Conservation (phyloP, 805 yeast species). For the Yarrowia sp. region DNA sequence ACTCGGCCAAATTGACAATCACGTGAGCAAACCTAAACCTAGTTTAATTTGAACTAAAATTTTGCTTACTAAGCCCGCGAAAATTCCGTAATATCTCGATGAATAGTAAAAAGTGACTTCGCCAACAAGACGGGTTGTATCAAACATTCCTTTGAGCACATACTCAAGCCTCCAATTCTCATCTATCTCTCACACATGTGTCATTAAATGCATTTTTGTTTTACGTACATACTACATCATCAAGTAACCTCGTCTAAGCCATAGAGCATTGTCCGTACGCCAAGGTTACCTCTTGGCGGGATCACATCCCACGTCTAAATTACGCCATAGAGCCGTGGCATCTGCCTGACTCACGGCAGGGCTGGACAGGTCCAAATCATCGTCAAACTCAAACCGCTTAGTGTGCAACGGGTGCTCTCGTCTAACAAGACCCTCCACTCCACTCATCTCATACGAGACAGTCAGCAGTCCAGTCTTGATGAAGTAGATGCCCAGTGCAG, state of each 20-base stretch:
- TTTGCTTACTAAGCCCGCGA: neutral
- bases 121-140: too few relatives aligned
- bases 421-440: conserved; percentile 5
- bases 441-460: conserved; percentile 16
- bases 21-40: neutral
- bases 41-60: neutral
- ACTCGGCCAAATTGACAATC: neutral
- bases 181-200: too few relatives aligned
- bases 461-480: conserved; percentile 1
- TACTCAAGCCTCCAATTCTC: too few relatives aligned
- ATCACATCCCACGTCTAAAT: neutral
- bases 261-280: neutral
- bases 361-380: neutral
- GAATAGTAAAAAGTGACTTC: neutral
- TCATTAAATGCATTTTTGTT: too few relatives aligned
- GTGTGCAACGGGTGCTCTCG: conserved; percentile 8
- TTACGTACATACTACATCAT: neutral
- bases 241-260: neutral
- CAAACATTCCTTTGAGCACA: too few relatives aligned
- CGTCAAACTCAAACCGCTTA: conserved; percentile 8
- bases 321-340: conserved; percentile 1
- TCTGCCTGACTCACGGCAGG: conserved; percentile 8
- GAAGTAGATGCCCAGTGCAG: neutral
- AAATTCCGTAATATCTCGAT: neutral
- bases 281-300: neutral